phyloP scores from a whole-genome alignment of 129 eudicot species.

The Glebionis coronaria region DNA sequence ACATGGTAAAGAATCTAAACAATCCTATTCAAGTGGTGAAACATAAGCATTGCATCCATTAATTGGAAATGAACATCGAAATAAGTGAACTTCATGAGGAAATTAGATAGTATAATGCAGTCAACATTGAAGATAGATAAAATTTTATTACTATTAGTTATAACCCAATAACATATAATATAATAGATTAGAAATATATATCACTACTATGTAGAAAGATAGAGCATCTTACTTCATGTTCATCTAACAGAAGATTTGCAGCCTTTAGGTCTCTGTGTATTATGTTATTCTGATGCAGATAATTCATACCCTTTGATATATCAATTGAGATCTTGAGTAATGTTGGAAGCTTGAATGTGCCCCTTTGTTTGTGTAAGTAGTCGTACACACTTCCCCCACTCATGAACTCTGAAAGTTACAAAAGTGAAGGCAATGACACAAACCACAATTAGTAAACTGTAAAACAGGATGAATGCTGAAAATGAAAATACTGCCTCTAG shows the following conservation, averaged over 20 bases:
- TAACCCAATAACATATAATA: conserved; percentile 13
- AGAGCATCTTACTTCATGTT: conserved; percentile 73
- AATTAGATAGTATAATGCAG: background rate
- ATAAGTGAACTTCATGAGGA: background rate
- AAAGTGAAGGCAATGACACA: background rate
- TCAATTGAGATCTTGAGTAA: conserved; percentile 86
- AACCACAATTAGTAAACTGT: background rate
- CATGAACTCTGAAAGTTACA: conserved; percentile 68
- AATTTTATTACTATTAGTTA: background rate
- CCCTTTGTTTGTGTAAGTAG: conserved; percentile 88
- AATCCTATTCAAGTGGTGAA: background rate
- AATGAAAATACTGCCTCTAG: conserved; percentile 5
- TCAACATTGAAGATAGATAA: background rate
- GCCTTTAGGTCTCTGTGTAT: conserved; percentile 98
- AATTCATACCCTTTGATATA: conserved; percentile 96
- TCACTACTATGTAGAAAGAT: conserved; percentile 14
- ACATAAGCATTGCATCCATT: background rate
- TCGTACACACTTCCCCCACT: conserved; percentile 98
- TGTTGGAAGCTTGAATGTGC: conserved; percentile 88
- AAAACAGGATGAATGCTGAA: background rate
- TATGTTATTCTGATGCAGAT: conserved; percentile 93
- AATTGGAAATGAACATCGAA: background rate
- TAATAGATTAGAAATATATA: background rate
- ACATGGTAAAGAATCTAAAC: conserved; percentile 4
- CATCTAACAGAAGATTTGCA: conserved; percentile 98